phyloP scores from a whole-genome alignment of 495 filamentous ascomycete species.

The Immersiella caudata region DNA sequence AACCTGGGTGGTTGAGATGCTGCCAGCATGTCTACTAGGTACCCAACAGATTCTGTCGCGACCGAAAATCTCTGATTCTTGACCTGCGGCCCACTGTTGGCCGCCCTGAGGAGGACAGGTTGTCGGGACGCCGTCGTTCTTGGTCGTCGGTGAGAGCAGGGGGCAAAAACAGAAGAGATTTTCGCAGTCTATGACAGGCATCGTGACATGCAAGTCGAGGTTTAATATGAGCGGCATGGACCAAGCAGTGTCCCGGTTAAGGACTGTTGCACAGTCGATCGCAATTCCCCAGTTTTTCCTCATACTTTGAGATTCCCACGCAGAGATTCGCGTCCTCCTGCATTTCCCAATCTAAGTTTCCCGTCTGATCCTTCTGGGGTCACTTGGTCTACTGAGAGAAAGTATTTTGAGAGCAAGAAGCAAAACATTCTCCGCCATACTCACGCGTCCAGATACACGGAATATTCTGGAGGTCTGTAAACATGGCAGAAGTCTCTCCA shows the following conservation, averaged over 20 bases:
- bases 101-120: neutral
- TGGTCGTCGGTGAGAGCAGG: conserved; percentile 4
- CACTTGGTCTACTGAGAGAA: neutral
- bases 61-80: neutral
- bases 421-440: neutral
- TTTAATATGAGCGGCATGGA: conserved; percentile 4
- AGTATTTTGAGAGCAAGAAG: no score
- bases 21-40: neutral
- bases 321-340: neutral
- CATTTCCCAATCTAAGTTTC: conserved; percentile 2
- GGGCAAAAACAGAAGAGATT: neutral
- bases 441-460: neutral
- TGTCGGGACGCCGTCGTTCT: neutral
- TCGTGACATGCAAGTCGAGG: neutral
- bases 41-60: neutral
- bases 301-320: conserved; percentile 5
- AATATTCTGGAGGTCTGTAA: neutral
- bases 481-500: conserved; percentile 5
- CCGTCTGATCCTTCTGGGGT: neutral
- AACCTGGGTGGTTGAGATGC: neutral
- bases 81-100: neutral
- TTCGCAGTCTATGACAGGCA: conserved; percentile 5
- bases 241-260: neutral
- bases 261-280: conserved; percentile 9
- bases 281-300: conserved; percentile 5